Base-by-base conservation (phyloP, 805 yeast genomes). In the Sugiyamaella boreocaroliniensis region DNA sequence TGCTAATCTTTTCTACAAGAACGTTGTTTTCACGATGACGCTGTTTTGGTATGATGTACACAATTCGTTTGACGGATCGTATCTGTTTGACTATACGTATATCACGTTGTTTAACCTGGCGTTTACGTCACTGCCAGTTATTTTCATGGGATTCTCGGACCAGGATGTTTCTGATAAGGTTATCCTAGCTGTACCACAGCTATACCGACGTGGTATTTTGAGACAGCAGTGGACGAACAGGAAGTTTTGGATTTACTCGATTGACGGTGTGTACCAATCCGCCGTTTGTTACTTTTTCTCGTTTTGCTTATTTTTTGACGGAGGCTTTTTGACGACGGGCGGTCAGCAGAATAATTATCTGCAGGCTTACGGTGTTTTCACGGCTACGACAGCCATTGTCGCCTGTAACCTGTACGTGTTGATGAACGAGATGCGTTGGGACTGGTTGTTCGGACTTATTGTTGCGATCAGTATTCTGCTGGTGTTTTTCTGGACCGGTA, bases 21-120 rank as follows among this genome's bases (percentile, higher is more conserved):
- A 86, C 67, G 81, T 83, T 51, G 79, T 82, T 47, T 86, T 84
- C 68, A 83, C 89, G 10, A 65, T 85, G 65, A 79, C 89, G 2
- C 73, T 83, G 65, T 85, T 86, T 68, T 86, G 93, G 92, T 86
- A 74, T 64, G 87, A 88, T 50, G 76, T 83, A 42, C 85, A 73
- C 69, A 78, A 73, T 62, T 71, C 80, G 61, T 86, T 82, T 63
- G 93, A 86, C 65, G 89, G 89, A 34, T 76, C 89, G 1, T 86
- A 85, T 63, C 71, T 85, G 64, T 85, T 80, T 61, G 92, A 86
- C 68, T 86, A 79, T 69, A 86, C 95, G 19, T 84, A 78, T 64
- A 75, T 86, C 69, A 83, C 85, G 80, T 79, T 86, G 64, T 86
- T 82, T 75, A 86, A 86, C 66, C 76, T 86, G 72, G 88, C 89